Conservation (phyloP, 495 filamentous ascomycete species). For the Penicillium steckii region DNA sequence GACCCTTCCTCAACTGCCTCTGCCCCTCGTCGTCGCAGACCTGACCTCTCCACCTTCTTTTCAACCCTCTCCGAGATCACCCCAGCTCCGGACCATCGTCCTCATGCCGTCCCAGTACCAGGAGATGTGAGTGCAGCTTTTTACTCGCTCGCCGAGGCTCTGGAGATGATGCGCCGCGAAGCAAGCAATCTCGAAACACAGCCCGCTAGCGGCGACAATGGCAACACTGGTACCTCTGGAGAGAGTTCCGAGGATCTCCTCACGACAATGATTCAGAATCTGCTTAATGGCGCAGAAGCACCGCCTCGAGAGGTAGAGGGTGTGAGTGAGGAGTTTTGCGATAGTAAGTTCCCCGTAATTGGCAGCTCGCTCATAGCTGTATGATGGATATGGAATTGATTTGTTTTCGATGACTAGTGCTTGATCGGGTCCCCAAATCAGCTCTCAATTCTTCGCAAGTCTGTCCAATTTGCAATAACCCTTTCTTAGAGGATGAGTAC, state of each 20-base stretch:
- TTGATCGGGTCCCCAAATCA: constrained; percentile 78
- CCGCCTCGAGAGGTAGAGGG: constrained; percentile 71
- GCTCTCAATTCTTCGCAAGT: constrained; percentile 61
- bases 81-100: constrained; percentile 42
- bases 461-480: constrained; percentile 86
- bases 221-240: neutral
- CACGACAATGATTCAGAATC: constrained; percentile 55
- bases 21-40: constrained; percentile 53
- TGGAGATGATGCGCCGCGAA: constrained; percentile 47
- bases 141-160: constrained; percentile 60
- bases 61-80: constrained; percentile 67
- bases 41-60: constrained; percentile 89
- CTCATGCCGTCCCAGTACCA: constrained; percentile 68
- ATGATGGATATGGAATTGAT: too few relatives aligned
- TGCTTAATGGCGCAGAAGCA: constrained; percentile 62
- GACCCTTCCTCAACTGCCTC: constrained; percentile 34
- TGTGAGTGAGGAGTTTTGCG: constrained; percentile 77
- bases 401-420: constrained; percentile 32
- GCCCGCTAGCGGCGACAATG: neutral
- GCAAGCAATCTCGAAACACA: constrained; percentile 11
- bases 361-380: too few relatives aligned
- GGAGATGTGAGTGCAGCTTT: constrained; percentile 65
- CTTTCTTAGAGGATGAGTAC: constrained; percentile 73
- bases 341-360: constrained; percentile 40
- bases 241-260: constrained; percentile 47